Percentiles rank a stretch among this genome's conserved stretches.
Conservation (phyloP, 305 asterid genomes). For the Vinca major region DNA sequence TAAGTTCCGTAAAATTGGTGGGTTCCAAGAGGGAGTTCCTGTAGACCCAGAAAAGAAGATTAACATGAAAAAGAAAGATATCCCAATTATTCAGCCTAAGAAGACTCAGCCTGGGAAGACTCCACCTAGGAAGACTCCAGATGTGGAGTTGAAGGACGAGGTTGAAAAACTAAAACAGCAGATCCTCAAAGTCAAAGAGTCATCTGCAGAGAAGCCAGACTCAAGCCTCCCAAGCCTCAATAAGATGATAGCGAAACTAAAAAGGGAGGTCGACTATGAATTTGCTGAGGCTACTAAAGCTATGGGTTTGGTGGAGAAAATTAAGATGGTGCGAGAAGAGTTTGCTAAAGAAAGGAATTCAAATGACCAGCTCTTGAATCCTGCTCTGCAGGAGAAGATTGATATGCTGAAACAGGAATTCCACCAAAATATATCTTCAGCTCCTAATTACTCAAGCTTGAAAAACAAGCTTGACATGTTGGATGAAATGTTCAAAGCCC, state of each 20-base stretch:
- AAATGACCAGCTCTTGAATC: conserved; percentile 34
- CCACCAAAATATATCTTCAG: conserved; percentile 38
- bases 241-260: conserved; percentile 46
- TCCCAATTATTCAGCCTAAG: conserved; percentile 26
- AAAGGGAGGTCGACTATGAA: conserved; percentile 50
- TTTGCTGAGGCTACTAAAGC: conserved; percentile 59
- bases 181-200: conserved; percentile 40
- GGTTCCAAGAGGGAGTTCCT: conserved; percentile 64
- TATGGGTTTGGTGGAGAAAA: conserved; percentile 51
- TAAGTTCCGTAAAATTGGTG: conserved; percentile 71
- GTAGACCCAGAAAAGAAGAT: conserved; percentile 51
- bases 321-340: conserved; percentile 49
- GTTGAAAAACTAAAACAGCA: conserved; percentile 52
- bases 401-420: conserved; percentile 51
- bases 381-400: conserved; percentile 46
- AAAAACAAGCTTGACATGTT: conserved; percentile 47
- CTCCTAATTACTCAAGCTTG: conserved; percentile 59
- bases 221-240: conserved; percentile 32
- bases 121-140: conserved; percentile 33
- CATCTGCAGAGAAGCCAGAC: conserved; percentile 26
- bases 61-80: conserved; percentile 65
- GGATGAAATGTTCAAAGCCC: conserved; percentile 40
- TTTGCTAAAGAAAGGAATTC: conserved; percentile 45
- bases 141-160: conserved; percentile 44
- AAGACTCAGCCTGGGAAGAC: too few species aligned